phyloP scores from a whole-genome alignment of 495 filamentous ascomycete species.

The Apodospora peruviana region DNA sequence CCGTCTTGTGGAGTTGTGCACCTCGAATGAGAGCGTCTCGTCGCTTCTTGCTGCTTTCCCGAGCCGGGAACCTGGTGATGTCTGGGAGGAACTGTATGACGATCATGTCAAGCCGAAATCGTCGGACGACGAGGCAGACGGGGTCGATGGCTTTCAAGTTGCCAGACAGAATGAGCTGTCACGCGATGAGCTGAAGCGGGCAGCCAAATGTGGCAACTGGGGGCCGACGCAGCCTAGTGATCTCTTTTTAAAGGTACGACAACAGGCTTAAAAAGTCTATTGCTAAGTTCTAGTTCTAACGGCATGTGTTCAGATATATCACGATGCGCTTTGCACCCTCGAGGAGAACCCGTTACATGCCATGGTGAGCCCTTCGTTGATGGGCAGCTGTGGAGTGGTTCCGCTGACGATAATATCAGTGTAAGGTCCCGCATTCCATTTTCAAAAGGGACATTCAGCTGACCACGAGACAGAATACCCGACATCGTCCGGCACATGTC shows the following conservation, averaged over 20 bases:
- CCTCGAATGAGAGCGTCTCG: conserved; percentile 46
- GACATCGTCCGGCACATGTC: conserved; percentile 70
- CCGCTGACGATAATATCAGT: conserved; percentile 65
- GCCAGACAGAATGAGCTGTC: conserved; percentile 3
- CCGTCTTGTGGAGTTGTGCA: conserved; percentile 38
- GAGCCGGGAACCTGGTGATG: conserved; percentile 42
- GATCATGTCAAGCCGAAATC: too few species aligned
- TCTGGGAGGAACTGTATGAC: conserved; percentile 52
- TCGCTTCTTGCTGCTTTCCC: conserved; percentile 52
- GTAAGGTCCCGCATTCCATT: conserved; percentile 20
- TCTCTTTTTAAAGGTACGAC: conserved; percentile 57
- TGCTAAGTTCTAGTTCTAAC: too few species aligned
- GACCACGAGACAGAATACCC: conserved; percentile 40
- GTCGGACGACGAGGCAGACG: conserved; percentile 10
- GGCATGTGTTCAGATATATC: too few species aligned
- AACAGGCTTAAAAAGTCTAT: too few species aligned
- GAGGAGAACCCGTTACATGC: conserved; percentile 49
- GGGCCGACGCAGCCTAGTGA: conserved; percentile 57
- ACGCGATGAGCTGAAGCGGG: conserved; percentile 43
- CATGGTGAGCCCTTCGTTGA: conserved; percentile 63
- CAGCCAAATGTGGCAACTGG: conserved; percentile 61
- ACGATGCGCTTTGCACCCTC: conserved; percentile 58
- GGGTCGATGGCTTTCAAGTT: conserved; percentile 1
- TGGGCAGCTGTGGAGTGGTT: conserved; percentile 61
- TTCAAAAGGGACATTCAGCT: too few species aligned